Evolutionary conservation across 139 green algal genomes (phyloP).

Genomic region (Picochlorum sp.): DNA sequence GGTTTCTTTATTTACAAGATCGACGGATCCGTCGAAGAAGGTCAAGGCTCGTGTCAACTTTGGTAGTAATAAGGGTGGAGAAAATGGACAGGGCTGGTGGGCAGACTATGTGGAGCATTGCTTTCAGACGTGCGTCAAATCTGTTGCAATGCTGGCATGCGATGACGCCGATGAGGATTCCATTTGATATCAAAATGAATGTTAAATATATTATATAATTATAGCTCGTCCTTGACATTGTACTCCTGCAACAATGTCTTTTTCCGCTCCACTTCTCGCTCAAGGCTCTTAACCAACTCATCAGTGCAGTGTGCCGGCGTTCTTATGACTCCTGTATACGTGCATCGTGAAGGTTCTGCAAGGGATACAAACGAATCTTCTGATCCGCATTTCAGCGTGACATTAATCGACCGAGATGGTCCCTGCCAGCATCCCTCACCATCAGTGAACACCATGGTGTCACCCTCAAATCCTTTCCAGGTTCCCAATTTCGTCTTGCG

Average conservation of each 20-base stretch:
- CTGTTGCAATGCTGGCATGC: neutral
- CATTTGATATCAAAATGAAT: neutral
- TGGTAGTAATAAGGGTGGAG: constrained; percentile 23
- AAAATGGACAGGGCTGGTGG: neutral
- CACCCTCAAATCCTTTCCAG: constrained; percentile 50
- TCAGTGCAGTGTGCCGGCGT: constrained; percentile 59
- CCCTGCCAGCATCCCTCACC: constrained; percentile 68
- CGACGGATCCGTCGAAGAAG: constrained; percentile 36
- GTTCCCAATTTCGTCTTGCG: constrained; percentile 44
- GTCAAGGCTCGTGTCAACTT: constrained; percentile 70
- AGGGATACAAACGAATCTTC: constrained; percentile 48
- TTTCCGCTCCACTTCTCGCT: constrained; percentile 12
- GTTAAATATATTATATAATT: neutral
- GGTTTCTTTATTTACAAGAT: constrained; percentile 65
- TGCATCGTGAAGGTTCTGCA: constrained; percentile 66
- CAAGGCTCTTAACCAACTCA: constrained; percentile 16
- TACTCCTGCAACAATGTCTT: constrained; percentile 21
- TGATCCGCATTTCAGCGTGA: constrained; percentile 43
- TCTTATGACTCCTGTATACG: constrained; percentile 53
- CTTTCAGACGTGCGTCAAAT: neutral
- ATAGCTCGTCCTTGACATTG: constrained; percentile 20
- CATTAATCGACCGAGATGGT: constrained; percentile 47
- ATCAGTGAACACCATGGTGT: constrained; percentile 35
- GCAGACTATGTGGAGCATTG: neutral
- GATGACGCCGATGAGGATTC: neutral